A percentile compares a stretch with the other conserved stretches of the same genome.
These are phyloP conservation scores for Leccinum solheimii DNA, from an alignment of 1,284 basidiomycete genomes.

Conservation along the genomic window DNA sequence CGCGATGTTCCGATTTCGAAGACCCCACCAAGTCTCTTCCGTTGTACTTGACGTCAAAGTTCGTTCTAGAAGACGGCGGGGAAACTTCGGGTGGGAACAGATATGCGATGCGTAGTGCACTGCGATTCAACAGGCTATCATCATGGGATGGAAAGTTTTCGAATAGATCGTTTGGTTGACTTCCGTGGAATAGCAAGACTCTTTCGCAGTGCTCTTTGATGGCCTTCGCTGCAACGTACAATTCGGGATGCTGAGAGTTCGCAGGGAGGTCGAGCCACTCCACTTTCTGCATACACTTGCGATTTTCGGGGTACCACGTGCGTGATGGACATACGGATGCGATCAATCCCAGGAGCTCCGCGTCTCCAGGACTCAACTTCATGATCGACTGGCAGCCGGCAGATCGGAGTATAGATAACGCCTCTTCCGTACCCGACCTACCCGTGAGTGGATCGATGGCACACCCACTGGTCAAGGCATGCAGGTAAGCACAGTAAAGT, in stretches of 20 bases:
- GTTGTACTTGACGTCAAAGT: conserved; percentile 10
- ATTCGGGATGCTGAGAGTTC: conserved; percentile 35
- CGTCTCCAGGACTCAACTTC: conserved; percentile 31
- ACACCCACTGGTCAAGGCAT: conserved; percentile 44
- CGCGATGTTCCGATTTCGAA: conserved; percentile 10
- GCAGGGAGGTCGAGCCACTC: conserved; percentile 21
- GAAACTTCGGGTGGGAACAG: conserved; percentile 13
- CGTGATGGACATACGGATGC: conserved; percentile 37
- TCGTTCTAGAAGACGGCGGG: neutral
- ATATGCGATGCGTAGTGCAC: conserved; percentile 1
- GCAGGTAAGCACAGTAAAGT: conserved; percentile 45
- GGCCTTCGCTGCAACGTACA: conserved; percentile 23
- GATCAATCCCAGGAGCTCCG: conserved; percentile 37
- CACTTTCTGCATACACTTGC: conserved; percentile 38
- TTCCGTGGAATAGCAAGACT: conserved; percentile 14
- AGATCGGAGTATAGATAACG: conserved; percentile 40
- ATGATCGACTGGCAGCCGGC: conserved; percentile 43
- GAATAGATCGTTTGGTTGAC: neutral
- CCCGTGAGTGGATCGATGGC: conserved; percentile 47
- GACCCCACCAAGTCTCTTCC: conserved; percentile 7
- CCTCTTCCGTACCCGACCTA: conserved; percentile 49
- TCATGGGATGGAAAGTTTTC: conserved; percentile 7
- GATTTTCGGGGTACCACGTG: conserved; percentile 37
- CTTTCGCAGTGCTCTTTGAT: conserved; percentile 34
- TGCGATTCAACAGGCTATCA: conserved; percentile 16